Base-by-base conservation (phyloP, 257 asterid genomes). In the Dorcoceras hygrometricum region DNA sequence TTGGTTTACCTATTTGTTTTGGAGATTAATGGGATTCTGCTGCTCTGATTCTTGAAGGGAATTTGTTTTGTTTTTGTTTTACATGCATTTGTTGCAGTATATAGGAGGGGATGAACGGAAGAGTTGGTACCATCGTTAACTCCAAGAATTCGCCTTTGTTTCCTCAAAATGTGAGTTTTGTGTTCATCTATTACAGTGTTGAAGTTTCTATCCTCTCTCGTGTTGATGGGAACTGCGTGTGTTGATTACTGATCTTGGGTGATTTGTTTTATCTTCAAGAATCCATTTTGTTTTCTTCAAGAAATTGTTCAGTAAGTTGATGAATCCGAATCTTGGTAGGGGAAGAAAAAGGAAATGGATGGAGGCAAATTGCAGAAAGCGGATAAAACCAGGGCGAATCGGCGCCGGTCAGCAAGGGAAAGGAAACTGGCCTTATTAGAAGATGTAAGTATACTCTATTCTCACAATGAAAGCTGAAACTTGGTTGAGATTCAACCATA, bases 381-480 rank as follows among this genome's bases (percentile, higher is more conserved):
- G 28, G 81, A 72, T 22, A 81, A 79, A 65, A 61, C 84, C 29
- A 71, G 74, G 67, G 64, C 59, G 4, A 80, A 57, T 60, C 69
- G 75, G 68, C 77, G 81, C 32, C 80, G 70, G 57, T 79, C 87
- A 19, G 80, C 86, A 20, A 76, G 78, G 71, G 96, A 85, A 65
- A 85, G 85, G 63, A 89, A 89, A 77, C 7, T 85, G 86, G 94
- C 90, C 70, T 82, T 91, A 23, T 74, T 83, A 16, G 84, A 86
- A 88, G 96, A 91, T 81, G 98, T 91, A 82, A 16, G 2, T 20
- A 1, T 23, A 19, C 23, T 20, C 22, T 39, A 27, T 53, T 58
- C 54, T 54, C 28, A 23, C 51, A 24, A 16, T 27, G 8, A 58
- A 36, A 71, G 50, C 46, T 54, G 2, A 26, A 39, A 22, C 22